These are phyloP conservation scores for Fusarium papillatum DNA, from an alignment of 2,329 filamentous ascomycete genomes.

Conservation along the genomic window DNA sequence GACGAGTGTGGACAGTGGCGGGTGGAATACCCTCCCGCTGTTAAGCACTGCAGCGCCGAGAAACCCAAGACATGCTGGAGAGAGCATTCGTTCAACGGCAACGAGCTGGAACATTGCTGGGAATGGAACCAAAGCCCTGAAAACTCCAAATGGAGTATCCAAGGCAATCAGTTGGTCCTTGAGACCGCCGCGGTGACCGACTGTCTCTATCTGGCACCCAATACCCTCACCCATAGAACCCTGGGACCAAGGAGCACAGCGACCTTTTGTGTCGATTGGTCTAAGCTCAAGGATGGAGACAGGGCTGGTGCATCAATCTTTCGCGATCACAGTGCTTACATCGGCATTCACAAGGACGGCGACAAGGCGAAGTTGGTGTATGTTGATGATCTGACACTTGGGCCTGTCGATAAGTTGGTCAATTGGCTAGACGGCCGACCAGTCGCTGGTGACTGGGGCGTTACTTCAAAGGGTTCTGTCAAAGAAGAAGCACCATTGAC, in stretches of 20 bases:
- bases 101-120: constrained; percentile 59
- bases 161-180: constrained; percentile 51
- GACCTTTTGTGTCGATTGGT: background rate
- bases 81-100: constrained; percentile 42
- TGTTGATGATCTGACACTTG: background rate
- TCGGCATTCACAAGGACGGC: background rate
- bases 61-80: background rate
- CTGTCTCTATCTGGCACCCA: constrained; percentile 61
- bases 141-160: constrained; percentile 55
- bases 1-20: constrained; percentile 54
- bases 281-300: background rate
- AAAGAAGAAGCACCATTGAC: background rate
- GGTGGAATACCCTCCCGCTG: constrained; percentile 14
- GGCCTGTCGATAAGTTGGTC: background rate
- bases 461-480: background rate
- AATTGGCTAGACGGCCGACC: background rate
- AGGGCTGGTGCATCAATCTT: constrained; percentile 2
- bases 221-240: background rate
- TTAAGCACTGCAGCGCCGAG: background rate
- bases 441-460: background rate
- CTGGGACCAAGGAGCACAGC: background rate
- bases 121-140: constrained; percentile 74
- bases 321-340: constrained; percentile 5
- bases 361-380: background rate
- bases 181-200: constrained; percentile 61